Base-by-base conservation (phyloP, 2,329 filamentous ascomycete species). In the Penicillium sp. region DNA sequence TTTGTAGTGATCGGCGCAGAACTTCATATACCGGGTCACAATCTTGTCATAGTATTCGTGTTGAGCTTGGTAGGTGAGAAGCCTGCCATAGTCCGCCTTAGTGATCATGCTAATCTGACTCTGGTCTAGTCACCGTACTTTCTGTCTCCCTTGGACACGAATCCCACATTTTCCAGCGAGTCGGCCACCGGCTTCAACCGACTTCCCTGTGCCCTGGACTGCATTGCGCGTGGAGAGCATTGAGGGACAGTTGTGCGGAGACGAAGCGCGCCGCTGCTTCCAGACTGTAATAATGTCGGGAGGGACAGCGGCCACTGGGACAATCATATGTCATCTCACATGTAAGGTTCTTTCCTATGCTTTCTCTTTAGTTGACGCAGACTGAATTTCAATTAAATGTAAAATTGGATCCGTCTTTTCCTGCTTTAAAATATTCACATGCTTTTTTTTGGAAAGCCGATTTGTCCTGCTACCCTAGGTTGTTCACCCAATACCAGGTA, bases 61-160 rank as follows among this genome's bases (percentile, higher is more conserved):
- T 77, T 98, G 94, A 7, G 85, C 85, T 77, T 90, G 91, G 76
- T 84, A 81, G 68, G 94, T 87, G 59, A 91, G 84, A 38, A 93
- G 79, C 69, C 90, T 91, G 65, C 39, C 31, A 41, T 35, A 57
- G 49, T 54, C 79, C 78, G 22, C 81, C 45, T 57, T 55, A 63
- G 59, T 51, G 28, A 41, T 49, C 28, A 38, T 15, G 8, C 17
- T 35, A 42, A 61, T 34, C 56, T 41, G 52, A 47, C 17, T 43
- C 47, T 42, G 14, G 47, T 38, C 8, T 47, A 15, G 31, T 7
- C 37, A 57, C 41, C 69, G 54, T 81, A 94, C 92, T 90, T 89
- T 50, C 84, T 90, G 75, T 98, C 94, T 54, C 94, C 94, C 73
- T 96, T 97, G 2, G 92, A 96, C 4, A 91, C 91, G 65, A 96